Base-by-base conservation (phyloP, 768 basidiomycete genomes). In the Tricholoma sp. region DNA sequence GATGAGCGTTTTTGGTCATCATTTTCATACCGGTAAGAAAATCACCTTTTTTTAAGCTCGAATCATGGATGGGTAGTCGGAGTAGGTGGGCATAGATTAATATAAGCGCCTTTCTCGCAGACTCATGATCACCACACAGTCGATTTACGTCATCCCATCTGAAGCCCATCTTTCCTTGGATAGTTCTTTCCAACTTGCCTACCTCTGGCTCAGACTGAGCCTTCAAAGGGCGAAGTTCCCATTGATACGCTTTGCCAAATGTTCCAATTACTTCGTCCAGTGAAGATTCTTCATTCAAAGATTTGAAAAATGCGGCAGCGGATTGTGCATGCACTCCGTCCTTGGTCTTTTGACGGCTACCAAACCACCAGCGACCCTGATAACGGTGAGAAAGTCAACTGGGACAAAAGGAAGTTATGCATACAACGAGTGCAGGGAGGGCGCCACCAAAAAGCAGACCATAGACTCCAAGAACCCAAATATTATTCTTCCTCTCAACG, bases 291-390 rank as follows among this genome's bases (percentile, higher is more conserved):
- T 99, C 96, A 27, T 79, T 83, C n/a, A 98, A 63, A 4, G 80
- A 76, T 68, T 89, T 91, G 85, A 97, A 99, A 76, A 94, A 94
- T 0, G 80, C 76, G 29, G 92, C 85, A 2, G 96, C 96, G 0
- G 93, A 91, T 39, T 76, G 77, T 21, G 86, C 83, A 58, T 91
- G 77, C 56, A 97, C 80, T 41, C 94, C 93, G 61, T 99, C 97
- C 71, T 97, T 95, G 14, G 97, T 99, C 71, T 83, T 86, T 61
- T 84, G 79, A 56, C 90, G 81, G 63, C 85, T 91, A 4, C 93
- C 91, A 66, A 98, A 99, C 97, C 97, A 99, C 97, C 97, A 98
- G 32, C 86, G 83, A 12, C 93, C 89, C 86, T 88, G 63, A 52
- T 43, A 14, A 34, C 14, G 16, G 55, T 54, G 10, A 58, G 39